Conservation (phyloP, 169 alveolate genomes). For the Cryptosporidium parvum region DNA sequence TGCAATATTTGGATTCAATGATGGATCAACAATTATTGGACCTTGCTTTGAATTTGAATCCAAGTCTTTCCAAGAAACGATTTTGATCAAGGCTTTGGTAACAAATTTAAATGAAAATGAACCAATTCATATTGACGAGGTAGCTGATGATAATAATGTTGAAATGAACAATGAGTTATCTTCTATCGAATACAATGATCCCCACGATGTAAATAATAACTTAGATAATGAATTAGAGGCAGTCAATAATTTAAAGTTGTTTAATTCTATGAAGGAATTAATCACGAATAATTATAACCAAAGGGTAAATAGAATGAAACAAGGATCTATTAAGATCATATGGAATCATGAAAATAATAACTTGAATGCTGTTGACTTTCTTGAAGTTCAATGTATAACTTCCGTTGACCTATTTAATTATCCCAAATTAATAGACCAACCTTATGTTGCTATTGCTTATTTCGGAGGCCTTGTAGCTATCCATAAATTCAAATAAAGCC, state of each 20-base stretch:
- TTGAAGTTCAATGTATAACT: constrained; percentile 56
- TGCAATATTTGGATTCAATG: constrained; percentile 67
- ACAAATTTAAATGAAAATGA: not conserved
- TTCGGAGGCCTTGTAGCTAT: constrained; percentile 68
- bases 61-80: constrained; percentile 65
- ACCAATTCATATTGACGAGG: not conserved
- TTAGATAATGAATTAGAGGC: not conserved
- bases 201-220: not conserved
- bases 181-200: not conserved
- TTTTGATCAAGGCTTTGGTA: constrained; percentile 44
- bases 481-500: constrained; percentile 6
- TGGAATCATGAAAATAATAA: constrained; percentile 18
- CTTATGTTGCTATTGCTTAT: constrained; percentile 58
- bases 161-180: not conserved
- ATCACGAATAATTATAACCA: not conserved
- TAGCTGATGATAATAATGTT: not conserved
- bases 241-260: not conserved
- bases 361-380: constrained; percentile 15
- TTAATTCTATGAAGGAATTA: constrained; percentile 30
- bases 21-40: constrained; percentile 69
- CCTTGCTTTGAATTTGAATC: constrained; percentile 75
- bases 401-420: constrained; percentile 42
- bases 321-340: not conserved
- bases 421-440: constrained; percentile 52
- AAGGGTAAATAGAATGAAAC: constrained; percentile 27